Base-by-base conservation (phyloP, 495 filamentous ascomycete species). In the Platismatia glauca region DNA sequence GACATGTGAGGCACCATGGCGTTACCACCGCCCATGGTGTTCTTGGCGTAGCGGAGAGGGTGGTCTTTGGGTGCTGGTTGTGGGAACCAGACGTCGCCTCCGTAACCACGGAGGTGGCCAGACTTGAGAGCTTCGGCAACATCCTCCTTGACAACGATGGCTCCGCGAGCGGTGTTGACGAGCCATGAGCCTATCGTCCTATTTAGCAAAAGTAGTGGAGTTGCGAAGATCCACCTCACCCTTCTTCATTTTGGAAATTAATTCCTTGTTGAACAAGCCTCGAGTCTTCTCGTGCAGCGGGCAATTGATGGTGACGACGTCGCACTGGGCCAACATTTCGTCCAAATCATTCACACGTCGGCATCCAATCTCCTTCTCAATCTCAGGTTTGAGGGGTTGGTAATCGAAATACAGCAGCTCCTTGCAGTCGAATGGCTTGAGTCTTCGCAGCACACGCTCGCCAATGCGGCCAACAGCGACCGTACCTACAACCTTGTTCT, bases 381-480 rank as follows among this genome's bases (percentile, higher is more conserved):
- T 79, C 79, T 96, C 91, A 60, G 90, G 73, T 58, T 74, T 80
- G 64, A 98, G 82, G 39, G 93, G 92, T 79, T 98, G 94, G 86
- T 98, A 98, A 80, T 98, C 94, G 74, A 89, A 98, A 87, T 98
- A 98, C 62, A 98, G 83, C 44, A 98, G 84, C 83, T 98, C 94
- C 86, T 97, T 98, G 89, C 94, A 98, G 79, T 96, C 94, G 71
- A 97, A 98, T 64, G 91, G 77, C 84, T 91, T 95, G 48, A 98
- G 86, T 69, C 94, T 87, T 76, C 92, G 86, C 66, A 98, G 82
- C 56, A 98, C 94, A 78, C 94, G 93, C 84, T 98, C 93, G 71
- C 94, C 94, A 74, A 98, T 98, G 71, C 94, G 89, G 72, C 94
- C 94, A 60, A 97, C 91, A 70, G 90, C 94, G 37, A 98, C 94